Evolutionary conservation across 495 filamentous ascomycete genomes (phyloP), one percentile per base, ranked within the genome.

Genomic region (Mytilinidion resinicola): DNA sequence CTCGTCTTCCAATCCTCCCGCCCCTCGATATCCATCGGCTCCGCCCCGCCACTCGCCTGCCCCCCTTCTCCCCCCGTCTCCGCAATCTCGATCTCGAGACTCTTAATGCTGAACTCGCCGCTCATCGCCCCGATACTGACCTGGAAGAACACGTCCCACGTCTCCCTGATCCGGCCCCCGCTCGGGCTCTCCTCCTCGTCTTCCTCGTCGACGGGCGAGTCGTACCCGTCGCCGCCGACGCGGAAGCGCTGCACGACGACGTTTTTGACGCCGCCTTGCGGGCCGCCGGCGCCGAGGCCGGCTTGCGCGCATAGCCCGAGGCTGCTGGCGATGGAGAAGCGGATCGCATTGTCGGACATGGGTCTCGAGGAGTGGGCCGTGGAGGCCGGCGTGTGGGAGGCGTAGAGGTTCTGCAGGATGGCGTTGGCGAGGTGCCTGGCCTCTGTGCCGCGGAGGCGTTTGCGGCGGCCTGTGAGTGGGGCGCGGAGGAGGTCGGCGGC

Each of bases 401-500:
- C 46, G 54, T 43, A 53, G 19, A 68, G 56, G 0, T 63, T 67
- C 10, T 52, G 41, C 1, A 74, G 66, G 38, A 74, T 64, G 0
- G 67, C 60, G 15, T 67, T 63, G 0, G 72, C 69, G 17, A 74
- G 67, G 12, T 54, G 53, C 43, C 72, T 74, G 10, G 69, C 71
- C 64, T 74, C 72, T 17, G 69, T 65, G 38, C 72, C 64, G n/a
- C 52, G 61, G 3, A 74, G 67, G 20, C 72, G 64, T 20, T 65
- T 64, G 4, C 59, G 51, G 21, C 70, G 66, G 39, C 71, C 71
- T 9, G 59, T 30, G 10, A 74, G 46, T 9, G 58, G 53, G 14
- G 71, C 72, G 25, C 71, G 66, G 19, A 74, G 64, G 8, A 74
- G 63, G 39, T 72, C 71, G 53, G 62, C 62, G 17, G 68, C 62